A percentile compares a stretch with the other conserved stretches of the same genome.
Evolutionary conservation across 768 basidiomycete genomes (phyloP).

Genomic region (Gloeopeniophorella convolvens): DNA sequence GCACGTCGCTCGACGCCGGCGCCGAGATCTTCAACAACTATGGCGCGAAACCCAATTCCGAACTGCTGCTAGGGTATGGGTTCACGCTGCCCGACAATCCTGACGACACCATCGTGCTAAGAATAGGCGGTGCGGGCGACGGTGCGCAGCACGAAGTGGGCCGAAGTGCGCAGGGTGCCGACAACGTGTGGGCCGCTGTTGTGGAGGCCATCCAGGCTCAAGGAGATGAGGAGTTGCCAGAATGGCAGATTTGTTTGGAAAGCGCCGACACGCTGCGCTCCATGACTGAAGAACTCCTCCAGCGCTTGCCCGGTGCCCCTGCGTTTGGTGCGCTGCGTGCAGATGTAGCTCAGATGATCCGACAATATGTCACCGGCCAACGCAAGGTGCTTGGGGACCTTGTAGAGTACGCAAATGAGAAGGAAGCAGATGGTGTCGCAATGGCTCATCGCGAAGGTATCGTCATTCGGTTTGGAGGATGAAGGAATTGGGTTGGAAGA

Average conservation of each 20-base stretch:
- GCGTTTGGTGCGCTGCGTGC: slow-evolving; percentile 34
- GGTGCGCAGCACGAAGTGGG: slow-evolving; percentile 55
- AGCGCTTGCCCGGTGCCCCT: slow-evolving; percentile 37
- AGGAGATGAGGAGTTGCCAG: slow-evolving; percentile 24
- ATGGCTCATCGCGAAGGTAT: slow-evolving; percentile 47
- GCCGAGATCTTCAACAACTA: slow-evolving; percentile 86
- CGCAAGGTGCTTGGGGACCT: slow-evolving; percentile 32
- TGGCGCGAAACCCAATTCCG: slow-evolving; percentile 84
- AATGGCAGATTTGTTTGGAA: slow-evolving; percentile 56
- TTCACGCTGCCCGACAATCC: slow-evolving; percentile 76
- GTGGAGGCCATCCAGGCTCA: slow-evolving; percentile 27
- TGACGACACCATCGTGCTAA: slow-evolving; percentile 80
- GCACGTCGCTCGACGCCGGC: slow-evolving; percentile 34
- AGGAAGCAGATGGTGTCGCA: slow-evolving; percentile 41
- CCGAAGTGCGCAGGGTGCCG: slow-evolving; percentile 45
- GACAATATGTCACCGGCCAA: slow-evolving; percentile 51
- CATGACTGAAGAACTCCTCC: slow-evolving; percentile 53
- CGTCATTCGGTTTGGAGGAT: slow-evolving; percentile 47
- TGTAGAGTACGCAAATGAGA: slow-evolving; percentile 40
- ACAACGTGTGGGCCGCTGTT: slow-evolving; percentile 57
- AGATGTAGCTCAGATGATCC: slow-evolving; percentile 59
- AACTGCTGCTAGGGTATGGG: slow-evolving; percentile 88
- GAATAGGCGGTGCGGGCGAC: slow-evolving; percentile 48
- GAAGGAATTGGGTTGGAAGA: slow-evolving; percentile 15
- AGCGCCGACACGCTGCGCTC: slow-evolving; percentile 57